A percentile compares a stretch with the other conserved stretches of the same genome.
Conservation (phyloP, 2,329 filamentous ascomycete species). For the Stagonosporopsis tanaceti region DNA sequence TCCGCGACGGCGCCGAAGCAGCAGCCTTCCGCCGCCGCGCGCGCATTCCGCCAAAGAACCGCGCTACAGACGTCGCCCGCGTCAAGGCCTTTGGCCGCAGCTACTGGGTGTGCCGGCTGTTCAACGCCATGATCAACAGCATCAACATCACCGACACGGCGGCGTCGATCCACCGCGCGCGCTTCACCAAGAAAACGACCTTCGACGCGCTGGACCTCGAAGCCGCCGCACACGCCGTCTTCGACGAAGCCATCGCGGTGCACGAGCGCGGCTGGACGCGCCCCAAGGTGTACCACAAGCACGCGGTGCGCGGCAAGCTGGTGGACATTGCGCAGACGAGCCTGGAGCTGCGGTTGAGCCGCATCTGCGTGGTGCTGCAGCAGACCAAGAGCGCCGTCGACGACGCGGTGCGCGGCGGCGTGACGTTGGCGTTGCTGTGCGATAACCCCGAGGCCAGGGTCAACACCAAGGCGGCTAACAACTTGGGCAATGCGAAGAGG, state of each 20-base stretch:
- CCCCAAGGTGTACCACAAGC: conserved; percentile 33
- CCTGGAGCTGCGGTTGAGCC: conserved; percentile 30
- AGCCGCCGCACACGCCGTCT: conserved; percentile 40
- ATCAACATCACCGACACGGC: conserved; percentile 27
- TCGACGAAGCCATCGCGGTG: conserved; percentile 35
- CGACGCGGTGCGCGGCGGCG: conserved; percentile 37
- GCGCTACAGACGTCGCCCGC: conserved; percentile 27
- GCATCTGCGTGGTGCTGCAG: conserved; percentile 32
- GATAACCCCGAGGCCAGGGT: conserved; percentile 36
- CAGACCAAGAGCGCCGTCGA: conserved; percentile 37
- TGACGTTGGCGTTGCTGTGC: conserved; percentile 32
- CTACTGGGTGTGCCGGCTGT: conserved; percentile 44
- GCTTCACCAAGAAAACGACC: conserved; percentile 20
- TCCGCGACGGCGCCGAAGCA: conserved; percentile 32
- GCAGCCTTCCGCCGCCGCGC: conserved; percentile 25
- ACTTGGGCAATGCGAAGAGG: conserved; percentile 33
- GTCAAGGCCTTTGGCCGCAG: conserved; percentile 35
- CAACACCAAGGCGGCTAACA: conserved; percentile 35
- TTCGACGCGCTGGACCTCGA: conserved; percentile 35
- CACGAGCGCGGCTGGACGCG: conserved; percentile 38
- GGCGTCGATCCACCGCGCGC: conserved; percentile 25
- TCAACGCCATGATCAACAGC: conserved; percentile 40
- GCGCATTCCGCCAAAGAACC: conserved; percentile 21
- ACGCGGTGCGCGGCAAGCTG: conserved; percentile 34
- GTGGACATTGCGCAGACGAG: conserved; percentile 25